phyloP scores from a whole-genome alignment of 139 green algal species.

The Penium margaritaceum region DNA sequence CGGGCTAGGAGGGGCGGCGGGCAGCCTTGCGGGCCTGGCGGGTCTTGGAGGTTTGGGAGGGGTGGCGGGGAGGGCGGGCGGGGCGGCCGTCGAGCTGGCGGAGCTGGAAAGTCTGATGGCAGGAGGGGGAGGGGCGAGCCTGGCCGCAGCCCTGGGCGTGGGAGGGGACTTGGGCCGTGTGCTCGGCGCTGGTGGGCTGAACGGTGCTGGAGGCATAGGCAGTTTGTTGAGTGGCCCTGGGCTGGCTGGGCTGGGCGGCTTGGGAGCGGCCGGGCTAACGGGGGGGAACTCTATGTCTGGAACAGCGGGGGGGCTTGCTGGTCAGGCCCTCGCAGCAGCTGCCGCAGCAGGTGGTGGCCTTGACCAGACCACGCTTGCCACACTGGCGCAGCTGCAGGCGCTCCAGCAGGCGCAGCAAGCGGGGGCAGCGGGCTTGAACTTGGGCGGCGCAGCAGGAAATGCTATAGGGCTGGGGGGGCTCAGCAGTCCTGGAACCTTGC shows the following conservation, averaged over 20 bases:
- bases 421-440: neutral
- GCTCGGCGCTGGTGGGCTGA: too few species aligned
- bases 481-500: neutral
- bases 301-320: too few species aligned
- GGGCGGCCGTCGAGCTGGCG: too few species aligned
- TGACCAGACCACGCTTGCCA: conserved; percentile 2
- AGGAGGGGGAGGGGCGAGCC: conserved; percentile 3
- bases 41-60: neutral
- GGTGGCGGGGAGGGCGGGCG: neutral
- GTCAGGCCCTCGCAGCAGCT: too few species aligned
- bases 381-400: conserved; percentile 25
- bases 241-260: too few species aligned
- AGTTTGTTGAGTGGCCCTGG: too few species aligned
- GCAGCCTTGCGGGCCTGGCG: too few species aligned
- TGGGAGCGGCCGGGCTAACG: too few species aligned
- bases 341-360: neutral
- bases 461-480: neutral
- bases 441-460: neutral
- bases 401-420: conserved; percentile 10
- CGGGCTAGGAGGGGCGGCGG: neutral
- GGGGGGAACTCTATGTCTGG: too few species aligned
- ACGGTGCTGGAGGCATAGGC: neutral
- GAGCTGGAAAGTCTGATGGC: too few species aligned
- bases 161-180: neutral
- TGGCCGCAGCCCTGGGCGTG: neutral